Base-by-base conservation (phyloP, 306 rosid species). In the Begonia peltatifolia region DNA sequence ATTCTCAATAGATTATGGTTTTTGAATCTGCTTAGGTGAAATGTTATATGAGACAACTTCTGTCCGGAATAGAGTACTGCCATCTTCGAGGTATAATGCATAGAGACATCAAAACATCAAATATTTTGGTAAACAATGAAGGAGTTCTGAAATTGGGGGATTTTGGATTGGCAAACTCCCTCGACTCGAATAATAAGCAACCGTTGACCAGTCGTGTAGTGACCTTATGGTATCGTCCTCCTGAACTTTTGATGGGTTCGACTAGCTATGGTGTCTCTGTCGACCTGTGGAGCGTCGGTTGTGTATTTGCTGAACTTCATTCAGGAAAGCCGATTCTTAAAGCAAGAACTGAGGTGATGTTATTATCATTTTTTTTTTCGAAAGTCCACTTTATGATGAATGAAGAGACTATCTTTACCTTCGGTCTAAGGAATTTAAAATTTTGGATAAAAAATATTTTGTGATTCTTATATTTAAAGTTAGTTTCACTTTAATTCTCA, bases 181-280 rank as follows among this genome's bases (percentile, higher is more conserved):
- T 81, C 18, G 74, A 68, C 68, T 25, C 83, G 12, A 79, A 51
- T 68, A 74, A 63, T 66, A 87, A 70, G 68, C 84, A 79, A 15
- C 80, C 63, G 0, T 63, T 92, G 50, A 92, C 99, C 11, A 92
- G 99, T 55, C 88, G 99, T 12, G 99, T 92, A 20, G 93, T 92
- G 54, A 92, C 99, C 4, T 57, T 92, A 43, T 92, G 99, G 99
- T 92, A 92, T 62, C 99, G 99, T 41, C 99, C 99, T 36, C 99
- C 99, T 0, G 99, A 92, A 52, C 94, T 92, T 60, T 71, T 92
- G 71, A 83, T 92, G 99, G 96, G 96, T 46, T 74, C 99, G 3
- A 92, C 94, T 1, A 78, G 58, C 52, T 92, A 92, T 42, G 88
- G 83, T 51, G 84, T 92, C 22, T 79, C 93, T 1, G 93, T 92